phyloP scores from a whole-genome alignment of 345 rosid genomes.

The Gossypium arboreum region DNA sequence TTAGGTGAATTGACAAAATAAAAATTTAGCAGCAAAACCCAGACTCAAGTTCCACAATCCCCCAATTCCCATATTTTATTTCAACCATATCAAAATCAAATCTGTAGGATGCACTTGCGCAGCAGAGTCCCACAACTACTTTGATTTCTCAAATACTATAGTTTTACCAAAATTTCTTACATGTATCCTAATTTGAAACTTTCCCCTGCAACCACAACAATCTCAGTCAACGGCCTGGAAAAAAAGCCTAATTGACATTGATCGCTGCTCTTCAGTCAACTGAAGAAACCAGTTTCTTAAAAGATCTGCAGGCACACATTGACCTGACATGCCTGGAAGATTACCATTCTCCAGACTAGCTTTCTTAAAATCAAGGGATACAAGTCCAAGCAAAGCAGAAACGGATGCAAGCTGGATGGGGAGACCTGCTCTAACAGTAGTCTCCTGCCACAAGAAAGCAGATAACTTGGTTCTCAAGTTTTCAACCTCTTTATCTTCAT shows the following conservation, averaged over 20 bases:
- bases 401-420: slow-evolving; percentile 55
- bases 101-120: too few species aligned
- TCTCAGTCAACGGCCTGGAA: slow-evolving; percentile 16
- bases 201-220: neutral
- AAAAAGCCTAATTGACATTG: slow-evolving; percentile 24
- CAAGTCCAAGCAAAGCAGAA: slow-evolving; percentile 47
- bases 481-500: slow-evolving; percentile 47
- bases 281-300: slow-evolving; percentile 58
- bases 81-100: too few species aligned
- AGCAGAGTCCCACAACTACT: neutral
- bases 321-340: slow-evolving; percentile 21
- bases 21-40: too few species aligned
- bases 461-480: slow-evolving; percentile 39
- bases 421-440: slow-evolving; percentile 34
- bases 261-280: slow-evolving; percentile 44
- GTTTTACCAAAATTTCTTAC: neutral
- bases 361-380: slow-evolving; percentile 30
- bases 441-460: slow-evolving; percentile 39
- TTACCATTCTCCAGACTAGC: slow-evolving; percentile 22
- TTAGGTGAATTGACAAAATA: too few species aligned
- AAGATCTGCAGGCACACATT: slow-evolving; percentile 25
- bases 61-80: too few species aligned
- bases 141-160: neutral
- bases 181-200: neutral
- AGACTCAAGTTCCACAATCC: too few species aligned